Base-by-base conservation (phyloP, 176 grass and related monocot genomes). In the Olyra latifolia region DNA sequence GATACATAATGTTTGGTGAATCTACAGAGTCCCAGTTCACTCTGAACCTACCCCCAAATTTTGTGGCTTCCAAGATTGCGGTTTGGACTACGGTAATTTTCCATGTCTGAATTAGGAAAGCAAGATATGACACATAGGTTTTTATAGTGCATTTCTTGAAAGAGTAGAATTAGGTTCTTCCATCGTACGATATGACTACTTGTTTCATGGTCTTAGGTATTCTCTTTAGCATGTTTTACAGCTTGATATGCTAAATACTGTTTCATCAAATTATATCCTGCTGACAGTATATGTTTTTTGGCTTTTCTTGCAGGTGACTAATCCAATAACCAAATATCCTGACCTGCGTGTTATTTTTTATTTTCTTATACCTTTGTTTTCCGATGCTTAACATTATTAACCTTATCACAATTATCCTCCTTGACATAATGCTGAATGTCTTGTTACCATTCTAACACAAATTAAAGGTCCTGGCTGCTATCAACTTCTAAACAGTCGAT, bases 241-340 rank as follows among this genome's bases (percentile, higher is more conserved):
- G 8, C 32, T 35, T 35, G 4, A 35, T 35, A 25, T 79, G 19
- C 0, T 79, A 40, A 53, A 7, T 11, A 11, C 15, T 43, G 20
- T 35, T 27, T 17, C 14, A 44, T 69, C 38, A 56, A 69, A n/a
- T 30, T 35, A 0, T 25, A 68, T 12, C 61, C 8, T 69, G 2
- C 56, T 41, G 24, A 64, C 10, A 54, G 53, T 77, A 8, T 55
- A 35, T 77, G 22, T 35, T 35, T 46, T 70, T 16, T 60, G 10
- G 22, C 35, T 67, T 83, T 86, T 77, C 17, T 87, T 82, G 83
- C 88, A 94, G 92, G 88, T 94, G 71, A 86, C 88, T 67, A 94
- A 91, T 64, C 92, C 92, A 71, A 86, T 91, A 64, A 88, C 88
- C 29, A 94, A 91, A 94, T 94, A 92, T 92, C 90, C 86, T 92